Conservation (phyloP, 176 grass and related monocot species). For the Tillandsia leiboldiana region DNA sequence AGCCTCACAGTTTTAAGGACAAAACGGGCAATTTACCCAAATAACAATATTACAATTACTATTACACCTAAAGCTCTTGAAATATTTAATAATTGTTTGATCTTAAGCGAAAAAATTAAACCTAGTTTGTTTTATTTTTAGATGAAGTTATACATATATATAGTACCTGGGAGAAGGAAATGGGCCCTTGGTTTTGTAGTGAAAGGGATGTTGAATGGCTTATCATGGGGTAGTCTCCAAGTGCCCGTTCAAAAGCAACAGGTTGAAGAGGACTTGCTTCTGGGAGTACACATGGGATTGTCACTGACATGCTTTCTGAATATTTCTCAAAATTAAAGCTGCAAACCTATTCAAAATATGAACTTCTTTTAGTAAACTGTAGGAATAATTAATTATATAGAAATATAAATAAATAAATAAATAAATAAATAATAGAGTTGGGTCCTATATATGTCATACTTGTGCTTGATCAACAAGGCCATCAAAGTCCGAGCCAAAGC, state of each 20-base stretch:
- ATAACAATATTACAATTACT: too few species aligned
- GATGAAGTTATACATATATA: not conserved
- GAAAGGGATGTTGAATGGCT: conserved; percentile 27
- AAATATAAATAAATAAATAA: too few species aligned
- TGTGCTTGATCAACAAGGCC: conserved; percentile 39
- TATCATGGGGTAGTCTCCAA: conserved; percentile 1
- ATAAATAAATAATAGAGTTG: not conserved
- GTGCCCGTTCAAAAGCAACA: not conserved
- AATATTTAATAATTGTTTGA: too few species aligned
- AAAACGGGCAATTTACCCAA: too few species aligned
- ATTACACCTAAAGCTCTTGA: too few species aligned
- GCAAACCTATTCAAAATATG: not conserved
- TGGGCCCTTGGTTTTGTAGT: conserved; percentile 39
- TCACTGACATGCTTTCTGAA: conserved; percentile 26
- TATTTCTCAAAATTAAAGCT: conserved; percentile 43
- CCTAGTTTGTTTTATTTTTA: too few species aligned
- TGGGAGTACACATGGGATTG: conserved; percentile 30
- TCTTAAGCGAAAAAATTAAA: too few species aligned
- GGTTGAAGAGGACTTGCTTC: conserved; percentile 31
- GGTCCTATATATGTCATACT: conserved; percentile 17
- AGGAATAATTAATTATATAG: not conserved
- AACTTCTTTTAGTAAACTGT: not conserved
- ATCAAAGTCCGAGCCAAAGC: conserved; percentile 42
- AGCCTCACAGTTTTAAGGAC: too few species aligned
- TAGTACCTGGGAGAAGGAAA: conserved; percentile 51